Base-by-base conservation (phyloP, 192 early-diverging fungal genomes). In the Funneliformis geosporum region DNA sequence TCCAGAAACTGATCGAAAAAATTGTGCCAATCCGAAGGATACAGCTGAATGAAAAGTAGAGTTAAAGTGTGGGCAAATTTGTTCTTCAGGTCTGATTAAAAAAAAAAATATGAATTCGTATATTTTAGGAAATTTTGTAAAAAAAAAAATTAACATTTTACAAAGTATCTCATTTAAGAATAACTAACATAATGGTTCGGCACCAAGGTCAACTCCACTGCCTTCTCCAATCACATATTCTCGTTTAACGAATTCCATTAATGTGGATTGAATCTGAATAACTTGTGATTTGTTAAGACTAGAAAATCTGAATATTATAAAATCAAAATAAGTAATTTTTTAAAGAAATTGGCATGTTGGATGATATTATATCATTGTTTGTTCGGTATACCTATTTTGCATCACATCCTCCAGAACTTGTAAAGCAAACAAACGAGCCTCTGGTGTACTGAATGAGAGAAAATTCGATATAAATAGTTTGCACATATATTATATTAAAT, bases 1-100 rank as follows among this genome's bases (percentile, higher is more conserved):
- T 86, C 82, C 16, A 98, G 83, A 79, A 97, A 85, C 72, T 98
- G 95, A 47, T 92, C 90, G 62, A 97, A 94, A 83, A 98, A 97
- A 7, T 91, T 87, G 11, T 91, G 91, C 97, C 97, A 98, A 55
- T 89, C 88, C 47, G 88, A 85, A n/a, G 93, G 93, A 78, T 96
- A 98, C 77, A 91, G 88, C 70, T 92, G 87, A n/a, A 90, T 82
- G 81, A 95, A 95, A 5, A 98, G 82, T 50, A 95, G 78, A 21
- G 95, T 92, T 18, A 98, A 83, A 25, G 93, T 88, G 73, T 93
- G 93, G 16, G 93, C 91, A 65, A 95, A 88, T 80, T 96, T 98
- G 83, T 97, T 98, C 75, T 90, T 87, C 61, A 90, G 83, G 79
- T 83, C 89, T 90, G 80, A 28, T 21, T 72, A 65, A 23, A 43